Conservation (phyloP, 2,329 filamentous ascomycete species). For the Thelonectria olida region DNA sequence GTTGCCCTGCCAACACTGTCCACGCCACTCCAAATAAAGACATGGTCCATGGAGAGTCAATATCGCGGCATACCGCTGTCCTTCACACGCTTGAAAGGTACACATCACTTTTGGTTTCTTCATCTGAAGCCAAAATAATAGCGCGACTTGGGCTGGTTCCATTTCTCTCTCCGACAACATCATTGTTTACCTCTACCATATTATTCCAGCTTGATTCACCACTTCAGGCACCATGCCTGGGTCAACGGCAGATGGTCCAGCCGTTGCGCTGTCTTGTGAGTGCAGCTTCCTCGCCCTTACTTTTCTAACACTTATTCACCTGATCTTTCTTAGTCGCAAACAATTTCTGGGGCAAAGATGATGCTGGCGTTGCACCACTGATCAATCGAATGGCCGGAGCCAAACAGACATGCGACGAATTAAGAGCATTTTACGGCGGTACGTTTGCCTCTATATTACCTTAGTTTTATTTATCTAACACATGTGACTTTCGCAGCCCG, state of each 20-base stretch:
- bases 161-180: constrained; percentile 8
- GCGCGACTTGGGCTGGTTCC: constrained; percentile 34
- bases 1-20: constrained; percentile 33
- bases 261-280: constrained; percentile 75
- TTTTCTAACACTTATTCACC: constrained; percentile 9
- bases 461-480: not conserved
- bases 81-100: constrained; percentile 27
- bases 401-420: constrained; percentile 93
- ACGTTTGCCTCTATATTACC: constrained; percentile 40
- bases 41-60: constrained; percentile 9
- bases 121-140: constrained; percentile 29
- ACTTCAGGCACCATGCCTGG: constrained; percentile 63
- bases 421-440: constrained; percentile 91
- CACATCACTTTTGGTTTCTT: constrained; percentile 28
- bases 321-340: constrained; percentile 77
- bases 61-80: constrained; percentile 14
- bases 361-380: constrained; percentile 91
- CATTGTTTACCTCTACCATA: constrained; percentile 4
- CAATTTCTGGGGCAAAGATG: constrained; percentile 99
- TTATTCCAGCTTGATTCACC: constrained; percentile 5
- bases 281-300: not conserved
- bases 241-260: constrained; percentile 68
- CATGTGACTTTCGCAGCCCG: constrained; percentile 65
- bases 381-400: constrained; percentile 94
- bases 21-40: constrained; percentile 36